A percentile compares a stretch with the other conserved stretches of the same genome.
Evolutionary conservation across 768 basidiomycete genomes (phyloP).

Genomic region (Trametes cubensis): DNA sequence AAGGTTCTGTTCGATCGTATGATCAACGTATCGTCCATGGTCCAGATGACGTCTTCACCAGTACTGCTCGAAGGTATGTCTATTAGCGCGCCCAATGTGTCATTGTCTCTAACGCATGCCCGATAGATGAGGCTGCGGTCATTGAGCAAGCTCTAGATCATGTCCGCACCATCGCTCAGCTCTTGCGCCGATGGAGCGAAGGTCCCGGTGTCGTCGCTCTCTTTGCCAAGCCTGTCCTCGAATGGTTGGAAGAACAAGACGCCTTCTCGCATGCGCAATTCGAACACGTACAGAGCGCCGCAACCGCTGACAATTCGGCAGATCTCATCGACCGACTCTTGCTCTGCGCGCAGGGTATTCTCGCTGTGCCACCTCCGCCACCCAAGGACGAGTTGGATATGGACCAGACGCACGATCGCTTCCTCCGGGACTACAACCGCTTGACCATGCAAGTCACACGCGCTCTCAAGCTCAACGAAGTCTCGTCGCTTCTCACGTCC

Average conservation of each 20-base stretch:
- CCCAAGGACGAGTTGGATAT: constrained; percentile 30
- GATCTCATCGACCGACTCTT: constrained; percentile 64
- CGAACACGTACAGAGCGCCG: not conserved
- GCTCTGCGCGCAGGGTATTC: constrained; percentile 63
- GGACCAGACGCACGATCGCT: constrained; percentile 45
- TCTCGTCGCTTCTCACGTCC: constrained; percentile 45
- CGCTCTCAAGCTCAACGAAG: constrained; percentile 49
- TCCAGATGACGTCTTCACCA: constrained; percentile 34
- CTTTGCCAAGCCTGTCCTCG: constrained; percentile 37
- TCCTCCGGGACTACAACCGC: constrained; percentile 51
- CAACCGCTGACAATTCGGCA: constrained; percentile 36
- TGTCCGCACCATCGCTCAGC: constrained; percentile 1
- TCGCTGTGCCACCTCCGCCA: constrained; percentile 30
- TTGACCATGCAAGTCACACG: constrained; percentile 49
- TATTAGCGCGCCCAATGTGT: not conserved
- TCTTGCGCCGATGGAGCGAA: constrained; percentile 13
- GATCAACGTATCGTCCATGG: constrained; percentile 26
- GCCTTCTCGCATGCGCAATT: constrained; percentile 3
- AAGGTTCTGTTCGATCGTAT: constrained; percentile 30
- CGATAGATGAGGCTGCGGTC: constrained; percentile 16
- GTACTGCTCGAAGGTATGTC: constrained; percentile 43
- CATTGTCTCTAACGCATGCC: not conserved
- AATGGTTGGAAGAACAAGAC: constrained; percentile 32
- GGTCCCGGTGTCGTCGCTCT: constrained; percentile 24
- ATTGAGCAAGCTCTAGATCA: constrained; percentile 15